Percentiles rank a stretch among this genome's conserved stretches.
phyloP scores from a whole-genome alignment of 345 rosid species.

The Anacardium occidentale region DNA sequence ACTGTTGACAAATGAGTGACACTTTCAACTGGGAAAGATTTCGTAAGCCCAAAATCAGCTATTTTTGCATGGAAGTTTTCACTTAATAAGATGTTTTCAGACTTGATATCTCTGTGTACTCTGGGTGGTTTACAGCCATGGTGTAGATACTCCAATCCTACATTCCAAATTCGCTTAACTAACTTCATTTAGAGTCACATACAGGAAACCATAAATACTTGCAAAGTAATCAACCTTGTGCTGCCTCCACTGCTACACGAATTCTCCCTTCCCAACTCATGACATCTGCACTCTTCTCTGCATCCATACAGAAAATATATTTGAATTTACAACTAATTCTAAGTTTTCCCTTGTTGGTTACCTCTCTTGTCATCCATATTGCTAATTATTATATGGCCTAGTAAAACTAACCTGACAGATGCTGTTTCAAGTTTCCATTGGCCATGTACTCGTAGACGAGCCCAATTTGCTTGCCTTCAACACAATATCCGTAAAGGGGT shows the following conservation, averaged over 20 bases:
- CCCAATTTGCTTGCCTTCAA: conserved; percentile 38
- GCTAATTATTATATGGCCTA: too few species aligned
- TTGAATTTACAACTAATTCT: too few species aligned
- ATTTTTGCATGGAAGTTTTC: conserved; percentile 49
- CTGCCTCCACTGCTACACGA: conserved; percentile 47
- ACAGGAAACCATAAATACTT: background rate
- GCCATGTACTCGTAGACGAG: conserved; percentile 62
- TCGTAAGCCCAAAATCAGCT: conserved; percentile 62
- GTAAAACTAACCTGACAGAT: conserved; percentile 30
- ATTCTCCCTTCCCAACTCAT: conserved; percentile 49
- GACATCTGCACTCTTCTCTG: conserved; percentile 24
- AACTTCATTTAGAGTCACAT: background rate
- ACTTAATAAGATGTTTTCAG: conserved; percentile 49
- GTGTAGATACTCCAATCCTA: conserved; percentile 69
- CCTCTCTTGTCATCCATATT: too few species aligned
- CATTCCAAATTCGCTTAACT: background rate
- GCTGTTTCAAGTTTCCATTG: conserved; percentile 46
- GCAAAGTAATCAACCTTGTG: conserved; percentile 40
- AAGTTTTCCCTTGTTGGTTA: too few species aligned
- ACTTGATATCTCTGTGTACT: conserved; percentile 58
- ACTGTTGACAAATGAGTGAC: conserved; percentile 38
- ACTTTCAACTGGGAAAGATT: conserved; percentile 33
- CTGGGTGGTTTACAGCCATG: conserved; percentile 55
- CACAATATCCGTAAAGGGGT: conserved; percentile 54
- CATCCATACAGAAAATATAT: background rate